Conservation (phyloP, 768 basidiomycete species). For the Lactarius quietus region DNA sequence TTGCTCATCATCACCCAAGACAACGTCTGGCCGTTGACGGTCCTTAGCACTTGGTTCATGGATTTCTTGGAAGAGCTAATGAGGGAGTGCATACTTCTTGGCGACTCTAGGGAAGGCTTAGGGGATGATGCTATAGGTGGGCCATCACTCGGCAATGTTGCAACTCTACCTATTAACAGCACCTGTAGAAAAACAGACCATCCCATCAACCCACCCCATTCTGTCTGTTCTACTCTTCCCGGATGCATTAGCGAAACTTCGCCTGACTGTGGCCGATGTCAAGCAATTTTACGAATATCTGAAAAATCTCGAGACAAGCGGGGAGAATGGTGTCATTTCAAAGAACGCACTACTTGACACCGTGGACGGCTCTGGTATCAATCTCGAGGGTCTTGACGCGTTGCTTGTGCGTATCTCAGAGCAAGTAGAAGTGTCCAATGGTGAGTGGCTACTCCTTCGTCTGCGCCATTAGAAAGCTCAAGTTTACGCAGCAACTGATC, state of each 20-base stretch:
- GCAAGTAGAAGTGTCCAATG: conserved; percentile 29
- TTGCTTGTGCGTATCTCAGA: conserved; percentile 42
- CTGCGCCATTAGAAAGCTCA: conserved; percentile 3
- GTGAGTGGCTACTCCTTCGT: conserved; percentile 25
- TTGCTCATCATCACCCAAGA: conserved; percentile 39
- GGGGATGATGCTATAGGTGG: conserved; percentile 10
- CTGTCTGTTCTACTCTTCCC: conserved; percentile 65
- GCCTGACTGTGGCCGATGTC: conserved; percentile 50
- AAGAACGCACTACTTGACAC: conserved; percentile 59
- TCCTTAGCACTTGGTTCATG: conserved; percentile 58
- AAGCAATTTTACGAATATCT: conserved; percentile 55
- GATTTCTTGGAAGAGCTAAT: conserved; percentile 58
- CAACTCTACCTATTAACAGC: background rate
- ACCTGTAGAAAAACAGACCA: conserved; percentile 1
- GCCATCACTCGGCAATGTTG: background rate
- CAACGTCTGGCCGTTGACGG: conserved; percentile 69
- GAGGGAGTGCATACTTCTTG: conserved; percentile 46
- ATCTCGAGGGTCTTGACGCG: conserved; percentile 49
- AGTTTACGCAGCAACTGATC: conserved; percentile 45
- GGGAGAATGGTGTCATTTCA: conserved; percentile 62
- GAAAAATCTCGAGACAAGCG: conserved; percentile 48
- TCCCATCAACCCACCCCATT: conserved; percentile 30
- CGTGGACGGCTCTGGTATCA: conserved; percentile 61
- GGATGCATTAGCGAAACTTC: conserved; percentile 49
- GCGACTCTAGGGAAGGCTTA: conserved; percentile 27